These are phyloP conservation scores for Kwoniella shandongensis DNA, from an alignment of 768 basidiomycete genomes.

Conservation along the genomic window DNA sequence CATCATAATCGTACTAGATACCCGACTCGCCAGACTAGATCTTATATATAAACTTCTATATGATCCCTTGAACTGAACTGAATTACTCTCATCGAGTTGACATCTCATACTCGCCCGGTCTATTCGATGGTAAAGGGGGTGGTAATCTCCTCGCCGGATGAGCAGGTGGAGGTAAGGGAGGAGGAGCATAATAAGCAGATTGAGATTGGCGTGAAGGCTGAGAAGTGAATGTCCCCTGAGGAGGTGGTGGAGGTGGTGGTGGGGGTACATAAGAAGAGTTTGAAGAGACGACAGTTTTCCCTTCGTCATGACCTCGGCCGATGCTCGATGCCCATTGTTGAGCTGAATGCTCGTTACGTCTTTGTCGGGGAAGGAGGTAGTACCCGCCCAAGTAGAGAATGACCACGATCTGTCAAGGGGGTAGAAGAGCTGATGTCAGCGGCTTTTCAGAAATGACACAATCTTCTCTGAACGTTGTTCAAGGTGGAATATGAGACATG, in stretches of 20 bases:
- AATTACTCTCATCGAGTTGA: no score
- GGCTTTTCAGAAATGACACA: no score
- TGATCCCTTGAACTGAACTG: no score
- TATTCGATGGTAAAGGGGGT: background rate
- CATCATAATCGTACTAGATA: no score
- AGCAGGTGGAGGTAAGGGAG: conserved; percentile 5
- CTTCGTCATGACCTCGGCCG: background rate
- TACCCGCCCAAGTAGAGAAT: conserved; percentile 17
- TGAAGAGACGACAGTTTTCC: background rate
- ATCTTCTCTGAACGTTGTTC: no score
- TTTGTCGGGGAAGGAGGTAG: conserved; percentile 20
- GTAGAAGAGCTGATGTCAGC: background rate
- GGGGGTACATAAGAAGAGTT: background rate
- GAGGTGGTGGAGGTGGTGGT: conserved; percentile 4
- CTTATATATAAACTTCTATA: no score
- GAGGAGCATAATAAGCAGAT: background rate
- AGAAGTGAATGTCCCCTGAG: background rate
- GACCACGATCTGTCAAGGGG: conserved; percentile 11
- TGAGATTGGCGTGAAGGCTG: background rate
- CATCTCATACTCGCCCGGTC: no score
- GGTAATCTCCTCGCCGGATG: conserved; percentile 14
- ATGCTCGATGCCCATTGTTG: conserved; percentile 10
- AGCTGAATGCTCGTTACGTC: conserved; percentile 11
- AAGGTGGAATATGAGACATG: no score
- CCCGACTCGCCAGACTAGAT: no score